Evolutionary conservation across 306 rosid genomes (phyloP).

Genomic region (Malus fusca): DNA sequence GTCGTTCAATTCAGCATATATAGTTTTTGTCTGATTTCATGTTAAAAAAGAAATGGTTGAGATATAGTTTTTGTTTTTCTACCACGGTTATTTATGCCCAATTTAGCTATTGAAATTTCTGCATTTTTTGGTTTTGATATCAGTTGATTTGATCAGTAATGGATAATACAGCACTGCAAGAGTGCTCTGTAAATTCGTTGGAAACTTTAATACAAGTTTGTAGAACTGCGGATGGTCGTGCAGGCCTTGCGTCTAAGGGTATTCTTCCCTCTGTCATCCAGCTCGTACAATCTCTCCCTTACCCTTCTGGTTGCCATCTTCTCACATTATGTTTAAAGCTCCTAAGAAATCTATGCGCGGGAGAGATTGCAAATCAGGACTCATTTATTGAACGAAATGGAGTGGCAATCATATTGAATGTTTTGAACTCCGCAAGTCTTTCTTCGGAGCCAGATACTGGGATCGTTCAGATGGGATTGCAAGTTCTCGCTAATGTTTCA

Average conservation of each 20-base stretch:
- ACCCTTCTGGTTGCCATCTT: constrained; percentile 12
- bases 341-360: constrained; percentile 64
- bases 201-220: constrained; percentile 36
- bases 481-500: constrained; percentile 69
- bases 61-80: background rate
- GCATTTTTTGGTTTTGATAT: background rate
- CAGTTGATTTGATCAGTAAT: background rate
- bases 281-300: constrained; percentile 18
- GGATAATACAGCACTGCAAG: constrained; percentile 26
- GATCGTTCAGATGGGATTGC: constrained; percentile 51
- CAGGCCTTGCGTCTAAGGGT: constrained; percentile 33
- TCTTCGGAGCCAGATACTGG: constrained; percentile 26
- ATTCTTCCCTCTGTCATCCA: constrained; percentile 34
- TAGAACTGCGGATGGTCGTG: constrained; percentile 40
- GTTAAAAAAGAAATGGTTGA: background rate
- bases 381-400: constrained; percentile 51
- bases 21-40: background rate
- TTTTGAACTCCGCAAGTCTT: constrained; percentile 32
- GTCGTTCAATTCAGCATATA: background rate
- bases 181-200: constrained; percentile 28
- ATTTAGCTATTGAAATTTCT: background rate
- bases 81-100: background rate
- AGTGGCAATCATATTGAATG: constrained; percentile 23
- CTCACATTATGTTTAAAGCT: constrained; percentile 45
- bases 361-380: constrained; percentile 47